phyloP scores from a whole-genome alignment of 1,284 basidiomycete species.

The Apiotrichum sp. region DNA sequence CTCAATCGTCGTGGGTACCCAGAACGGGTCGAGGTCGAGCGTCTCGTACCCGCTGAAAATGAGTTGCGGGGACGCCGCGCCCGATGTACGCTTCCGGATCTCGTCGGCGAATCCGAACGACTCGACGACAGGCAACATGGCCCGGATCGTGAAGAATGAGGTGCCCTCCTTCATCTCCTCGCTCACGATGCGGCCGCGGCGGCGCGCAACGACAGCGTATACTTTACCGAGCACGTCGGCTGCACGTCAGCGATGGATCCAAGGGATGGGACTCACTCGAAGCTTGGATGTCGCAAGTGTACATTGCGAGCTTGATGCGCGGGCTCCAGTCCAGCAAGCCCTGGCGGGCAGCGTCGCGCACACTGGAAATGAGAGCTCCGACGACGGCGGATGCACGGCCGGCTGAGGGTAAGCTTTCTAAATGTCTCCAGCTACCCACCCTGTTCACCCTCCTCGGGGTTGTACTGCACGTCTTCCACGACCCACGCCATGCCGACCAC shows the following conservation, averaged over 20 bases:
- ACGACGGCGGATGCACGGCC: conserved; percentile 66
- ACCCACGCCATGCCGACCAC: conserved; percentile 90
- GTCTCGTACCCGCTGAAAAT: conserved; percentile 92
- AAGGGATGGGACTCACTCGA: conserved; percentile 61
- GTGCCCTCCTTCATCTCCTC: conserved; percentile 99
- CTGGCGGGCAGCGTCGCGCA: conserved; percentile 80
- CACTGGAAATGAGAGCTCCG: conserved; percentile 80
- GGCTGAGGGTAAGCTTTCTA: no score
- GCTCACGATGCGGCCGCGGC: conserved; percentile 83
- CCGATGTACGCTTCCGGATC: conserved; percentile 91
- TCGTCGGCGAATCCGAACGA: conserved; percentile 98
- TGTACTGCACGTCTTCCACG: conserved; percentile 61
- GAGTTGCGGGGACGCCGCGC: conserved; percentile 91
- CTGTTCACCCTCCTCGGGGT: conserved; percentile 51
- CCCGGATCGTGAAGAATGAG: conserved; percentile 84
- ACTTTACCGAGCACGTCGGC: conserved; percentile 97
- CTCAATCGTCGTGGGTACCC: conserved; percentile 97
- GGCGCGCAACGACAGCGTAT: conserved; percentile 86
- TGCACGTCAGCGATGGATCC: conserved; percentile 35
- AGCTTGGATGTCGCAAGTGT: conserved; percentile 96
- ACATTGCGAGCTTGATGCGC: conserved; percentile 95
- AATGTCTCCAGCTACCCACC: background rate
- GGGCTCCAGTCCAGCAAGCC: conserved; percentile 97
- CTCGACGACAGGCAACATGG: conserved; percentile 91
- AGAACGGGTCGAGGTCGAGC: conserved; percentile 91